phyloP scores from a whole-genome alignment of 23 red algal genomes.

The Gracilaria gracilis region DNA sequence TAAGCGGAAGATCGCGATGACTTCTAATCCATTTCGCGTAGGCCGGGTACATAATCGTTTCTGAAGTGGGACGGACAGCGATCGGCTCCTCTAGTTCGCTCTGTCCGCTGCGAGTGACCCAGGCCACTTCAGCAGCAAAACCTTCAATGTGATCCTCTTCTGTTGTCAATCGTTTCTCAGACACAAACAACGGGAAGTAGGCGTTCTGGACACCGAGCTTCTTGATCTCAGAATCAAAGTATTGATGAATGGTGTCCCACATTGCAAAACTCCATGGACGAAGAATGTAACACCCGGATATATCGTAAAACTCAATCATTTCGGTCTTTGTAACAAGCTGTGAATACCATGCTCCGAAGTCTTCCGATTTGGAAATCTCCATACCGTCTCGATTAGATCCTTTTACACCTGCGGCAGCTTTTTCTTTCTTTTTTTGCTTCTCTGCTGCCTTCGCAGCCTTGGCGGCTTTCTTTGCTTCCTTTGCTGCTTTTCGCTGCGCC shows the following conservation, averaged over 20 bases:
- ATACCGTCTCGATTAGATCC: slow-evolving; percentile 86
- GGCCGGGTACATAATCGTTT: slow-evolving; percentile 99
- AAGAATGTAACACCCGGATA: slow-evolving; percentile 98
- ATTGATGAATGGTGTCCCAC: slow-evolving; percentile 92
- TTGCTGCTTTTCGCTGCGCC: slow-evolving; percentile 46
- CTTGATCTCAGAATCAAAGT: slow-evolving; percentile 94
- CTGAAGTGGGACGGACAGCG: slow-evolving; percentile 96
- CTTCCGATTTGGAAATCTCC: slow-evolving; percentile 81
- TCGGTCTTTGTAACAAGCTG: slow-evolving; percentile 95
- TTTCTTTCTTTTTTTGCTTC: slow-evolving; percentile 38
- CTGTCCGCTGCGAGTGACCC: slow-evolving; percentile 91
- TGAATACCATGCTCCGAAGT: slow-evolving; percentile 94
- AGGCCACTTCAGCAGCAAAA: slow-evolving; percentile 99
- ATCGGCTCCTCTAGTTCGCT: slow-evolving; percentile 93
- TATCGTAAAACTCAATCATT: slow-evolving; percentile 99
- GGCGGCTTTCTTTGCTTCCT: slow-evolving; percentile 53
- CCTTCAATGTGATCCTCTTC: slow-evolving; percentile 98
- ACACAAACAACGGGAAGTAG: slow-evolving; percentile 98
- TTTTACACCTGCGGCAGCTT: slow-evolving; percentile 38
- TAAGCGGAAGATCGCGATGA: slow-evolving; percentile 94
- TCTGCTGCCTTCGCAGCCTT: slow-evolving; percentile 60
- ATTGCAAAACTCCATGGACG: slow-evolving; percentile 92
- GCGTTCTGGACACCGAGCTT: slow-evolving; percentile 96
- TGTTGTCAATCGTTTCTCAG: slow-evolving; percentile 73
- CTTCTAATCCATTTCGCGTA: slow-evolving; percentile 99